These are phyloP conservation scores for Colletotrichum horii DNA, from an alignment of 2,329 filamentous ascomycete genomes.

Conservation along the genomic window DNA sequence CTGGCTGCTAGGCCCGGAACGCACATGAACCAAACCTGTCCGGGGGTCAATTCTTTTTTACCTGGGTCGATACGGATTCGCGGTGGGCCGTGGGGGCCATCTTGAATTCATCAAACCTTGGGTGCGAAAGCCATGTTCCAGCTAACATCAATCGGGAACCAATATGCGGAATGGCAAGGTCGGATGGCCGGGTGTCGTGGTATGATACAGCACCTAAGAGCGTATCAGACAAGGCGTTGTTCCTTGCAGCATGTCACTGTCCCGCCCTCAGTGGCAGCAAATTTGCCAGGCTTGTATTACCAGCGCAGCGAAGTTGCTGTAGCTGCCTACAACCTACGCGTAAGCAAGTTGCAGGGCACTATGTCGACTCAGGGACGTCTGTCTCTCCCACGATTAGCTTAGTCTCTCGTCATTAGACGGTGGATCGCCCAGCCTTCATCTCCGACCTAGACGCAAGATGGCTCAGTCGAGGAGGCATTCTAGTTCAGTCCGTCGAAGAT, in stretches of 20 bases:
- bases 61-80: neutral
- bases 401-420: neutral
- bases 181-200: neutral
- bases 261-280: neutral
- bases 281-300: neutral
- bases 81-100: neutral
- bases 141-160: neutral
- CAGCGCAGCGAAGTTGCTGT: neutral
- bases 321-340: neutral
- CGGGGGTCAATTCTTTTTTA: neutral
- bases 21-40: neutral
- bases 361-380: neutral
- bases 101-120: neutral
- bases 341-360: constrained; percentile 11
- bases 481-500: neutral
- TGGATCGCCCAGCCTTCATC: neutral
- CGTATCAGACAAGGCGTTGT: neutral
- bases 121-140: neutral
- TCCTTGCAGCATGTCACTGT: neutral
- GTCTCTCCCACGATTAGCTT: neutral
- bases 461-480: neutral
- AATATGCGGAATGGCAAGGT: neutral
- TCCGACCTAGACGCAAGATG: neutral
- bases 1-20: neutral
- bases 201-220: neutral